Conservation (phyloP, 768 basidiomycete genomes). For the Brasilioporus rufonigricans region DNA sequence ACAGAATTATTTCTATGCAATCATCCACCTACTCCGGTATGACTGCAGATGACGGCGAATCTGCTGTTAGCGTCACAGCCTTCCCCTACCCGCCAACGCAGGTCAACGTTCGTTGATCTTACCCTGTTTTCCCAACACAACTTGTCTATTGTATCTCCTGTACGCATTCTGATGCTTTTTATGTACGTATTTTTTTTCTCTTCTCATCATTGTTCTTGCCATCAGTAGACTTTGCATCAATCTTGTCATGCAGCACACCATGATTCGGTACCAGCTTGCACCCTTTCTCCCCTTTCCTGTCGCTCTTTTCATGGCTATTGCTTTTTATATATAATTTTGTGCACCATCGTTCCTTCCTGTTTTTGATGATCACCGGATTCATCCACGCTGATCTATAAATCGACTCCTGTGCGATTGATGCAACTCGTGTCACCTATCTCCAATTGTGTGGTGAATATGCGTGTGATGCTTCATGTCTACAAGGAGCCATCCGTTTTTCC, state of each 20-base stretch:
- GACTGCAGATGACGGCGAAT: conserved; percentile 26
- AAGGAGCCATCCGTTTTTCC: not conserved
- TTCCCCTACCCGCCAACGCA: conserved; percentile 32
- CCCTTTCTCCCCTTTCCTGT: not conserved
- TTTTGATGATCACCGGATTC: conserved; percentile 3
- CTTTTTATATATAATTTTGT: conserved; percentile 6
- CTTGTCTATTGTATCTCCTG: not conserved
- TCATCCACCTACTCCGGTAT: conserved; percentile 41
- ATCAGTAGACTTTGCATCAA: conserved; percentile 3
- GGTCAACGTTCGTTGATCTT: conserved; percentile 6
- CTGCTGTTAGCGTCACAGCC: conserved; percentile 24
- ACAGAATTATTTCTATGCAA: conserved; percentile 56
- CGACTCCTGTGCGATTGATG: not conserved
- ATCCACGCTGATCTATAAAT: not conserved
- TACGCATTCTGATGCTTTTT: conserved; percentile 13
- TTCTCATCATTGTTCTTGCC: not conserved
- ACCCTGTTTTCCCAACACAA: not conserved
- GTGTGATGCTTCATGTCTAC: not conserved
- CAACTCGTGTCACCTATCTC: not conserved
- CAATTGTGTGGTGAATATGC: too few relatives aligned
- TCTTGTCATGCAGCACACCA: conserved; percentile 10
- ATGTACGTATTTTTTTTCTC: conserved; percentile 14
- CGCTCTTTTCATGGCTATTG: conserved; percentile 17
- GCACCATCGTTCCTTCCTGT: conserved; percentile 1
- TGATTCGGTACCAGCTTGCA: conserved; percentile 17